Base-by-base conservation (phyloP, 1,139 yeast genomes). In the Pichia sp. region DNA sequence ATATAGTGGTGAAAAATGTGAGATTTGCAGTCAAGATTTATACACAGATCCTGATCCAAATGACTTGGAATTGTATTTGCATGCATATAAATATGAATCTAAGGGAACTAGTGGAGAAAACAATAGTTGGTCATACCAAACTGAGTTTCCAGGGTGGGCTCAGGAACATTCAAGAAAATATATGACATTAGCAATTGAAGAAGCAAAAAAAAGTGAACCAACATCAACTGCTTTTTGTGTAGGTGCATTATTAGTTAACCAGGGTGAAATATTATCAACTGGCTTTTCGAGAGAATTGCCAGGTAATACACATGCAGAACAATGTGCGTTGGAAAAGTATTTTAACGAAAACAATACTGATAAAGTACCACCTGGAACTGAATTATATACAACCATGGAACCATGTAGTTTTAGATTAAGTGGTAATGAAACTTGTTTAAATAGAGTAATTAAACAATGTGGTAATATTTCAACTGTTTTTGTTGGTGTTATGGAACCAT, bases 251-350 rank as follows among this genome's bases (percentile, higher is more conserved):
- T 67, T 94, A 15, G 95, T 84, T 0, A 69, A 76, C 50, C 77
- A 80, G 5, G 60, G 62, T 45, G 63, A 76, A 46, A 70, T 92
- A 0, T 62, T 94, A 18, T 73, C 85, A 11, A 82, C 88, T 0
- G 99, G 99, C 0, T 86, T 79, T 60, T 87, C 97, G 0, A 73
- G 98, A 51, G 98, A 94, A 63, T 68, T 92, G 4, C 87, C 85
- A 18, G 98, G 98, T 0, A 94, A 94, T 63, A 94, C 99, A 0
- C 99, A 94, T 65, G 98, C 98, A 2, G 99, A 94, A 61, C 97
- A 94, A 62, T 85, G 95, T 69, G 97, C 97, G 0, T 65, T 94
- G 50, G 85, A 82, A 41, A 94, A 94, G 64, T 85, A 82, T 57
- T 80, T 73, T 49, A 51, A 59, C 3, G 46, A 57, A n/a, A 52